Evolutionary conservation across 2,329 filamentous ascomycete species (phyloP).

Genomic region (Tolypocladium pustulatum): DNA sequence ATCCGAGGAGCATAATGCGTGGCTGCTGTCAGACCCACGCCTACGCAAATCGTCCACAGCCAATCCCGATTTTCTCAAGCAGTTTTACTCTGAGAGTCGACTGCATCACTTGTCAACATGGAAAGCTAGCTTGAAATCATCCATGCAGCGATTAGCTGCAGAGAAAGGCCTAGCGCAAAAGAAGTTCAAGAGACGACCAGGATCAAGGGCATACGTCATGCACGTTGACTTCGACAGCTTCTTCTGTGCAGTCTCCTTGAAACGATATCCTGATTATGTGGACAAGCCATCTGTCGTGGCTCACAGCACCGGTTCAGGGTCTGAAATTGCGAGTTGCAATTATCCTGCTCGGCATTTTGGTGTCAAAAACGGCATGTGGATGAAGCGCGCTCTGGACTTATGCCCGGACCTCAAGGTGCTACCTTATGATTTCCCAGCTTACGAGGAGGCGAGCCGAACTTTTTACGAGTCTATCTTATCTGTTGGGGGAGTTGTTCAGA

Average conservation of each 20-base stretch:
- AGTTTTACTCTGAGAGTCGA: conserved; percentile 91
- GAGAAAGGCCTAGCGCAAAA: conserved; percentile 47
- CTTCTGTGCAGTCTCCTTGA: conserved; percentile 84
- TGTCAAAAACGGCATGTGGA: conserved; percentile 99
- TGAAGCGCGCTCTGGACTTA: conserved; percentile 76
- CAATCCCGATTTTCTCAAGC: conserved; percentile 86
- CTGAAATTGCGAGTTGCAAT: conserved; percentile 96
- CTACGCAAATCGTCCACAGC: conserved; percentile 83
- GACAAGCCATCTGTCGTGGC: conserved; percentile 83
- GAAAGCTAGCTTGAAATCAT: conserved; percentile 89
- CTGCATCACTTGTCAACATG: conserved; percentile 91
- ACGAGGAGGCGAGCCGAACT: conserved; percentile 78
- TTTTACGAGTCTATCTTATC: conserved; percentile 82
- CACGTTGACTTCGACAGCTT: conserved; percentile 99
- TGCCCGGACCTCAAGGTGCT: conserved; percentile 81
- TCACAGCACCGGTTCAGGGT: conserved; percentile 73
- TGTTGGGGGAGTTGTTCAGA: conserved; percentile 77
- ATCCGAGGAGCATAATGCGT: conserved; percentile 85
- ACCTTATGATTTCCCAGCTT: conserved; percentile 92
- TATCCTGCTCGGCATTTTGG: conserved; percentile 81
- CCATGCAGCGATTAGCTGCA: conserved; percentile 69
- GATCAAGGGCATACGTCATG: conserved; percentile 69
- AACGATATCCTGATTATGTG: conserved; percentile 61
- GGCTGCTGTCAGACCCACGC: conserved; percentile 72
- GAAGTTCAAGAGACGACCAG: conserved; percentile 41